A percentile compares a stretch with the other conserved stretches of the same genome.
Evolutionary conservation across 2,329 filamentous ascomycete species (phyloP).

Genomic region (Aureobasidium leucospermi): DNA sequence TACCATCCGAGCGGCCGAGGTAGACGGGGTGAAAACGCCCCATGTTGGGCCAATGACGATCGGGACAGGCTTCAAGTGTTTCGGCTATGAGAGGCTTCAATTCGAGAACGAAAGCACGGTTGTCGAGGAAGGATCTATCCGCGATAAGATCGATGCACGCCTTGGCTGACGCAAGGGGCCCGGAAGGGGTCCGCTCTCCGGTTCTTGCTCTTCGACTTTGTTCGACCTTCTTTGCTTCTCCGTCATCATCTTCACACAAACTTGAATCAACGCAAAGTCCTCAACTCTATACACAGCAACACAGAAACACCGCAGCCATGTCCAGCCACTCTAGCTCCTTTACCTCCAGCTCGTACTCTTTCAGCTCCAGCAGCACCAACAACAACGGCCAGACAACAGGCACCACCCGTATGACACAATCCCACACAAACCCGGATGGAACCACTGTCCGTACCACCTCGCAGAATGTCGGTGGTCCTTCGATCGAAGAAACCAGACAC

Average conservation of each 20-base stretch:
- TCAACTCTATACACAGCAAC: not conserved
- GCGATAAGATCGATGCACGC: not conserved
- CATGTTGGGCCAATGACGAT: conserved; percentile 23
- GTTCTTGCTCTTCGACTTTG: not conserved
- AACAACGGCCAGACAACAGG: conserved; percentile 20
- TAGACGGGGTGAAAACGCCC: conserved; percentile 43
- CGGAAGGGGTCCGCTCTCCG: not conserved
- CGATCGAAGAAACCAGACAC: conserved; percentile 22
- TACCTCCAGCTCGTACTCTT: conserved; percentile 19
- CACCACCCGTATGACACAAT: conserved; percentile 19
- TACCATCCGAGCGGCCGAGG: conserved; percentile 42
- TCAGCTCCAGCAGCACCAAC: conserved; percentile 19
- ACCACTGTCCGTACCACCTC: conserved; percentile 23
- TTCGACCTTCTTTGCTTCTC: not conserved
- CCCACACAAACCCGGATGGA: conserved; percentile 20
- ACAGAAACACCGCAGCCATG: conserved; percentile 5
- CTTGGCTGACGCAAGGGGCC: not conserved
- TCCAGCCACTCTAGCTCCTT: conserved; percentile 15
- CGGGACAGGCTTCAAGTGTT: no score
- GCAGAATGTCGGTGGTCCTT: conserved; percentile 26
- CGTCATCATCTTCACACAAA: no score
- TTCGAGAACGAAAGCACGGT: not conserved
- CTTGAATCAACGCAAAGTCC: not conserved
- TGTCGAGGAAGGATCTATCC: not conserved
- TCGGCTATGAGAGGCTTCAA: not conserved